phyloP scores from a whole-genome alignment of 1,284 basidiomycete species.

The Marasmius tenuissimus region DNA sequence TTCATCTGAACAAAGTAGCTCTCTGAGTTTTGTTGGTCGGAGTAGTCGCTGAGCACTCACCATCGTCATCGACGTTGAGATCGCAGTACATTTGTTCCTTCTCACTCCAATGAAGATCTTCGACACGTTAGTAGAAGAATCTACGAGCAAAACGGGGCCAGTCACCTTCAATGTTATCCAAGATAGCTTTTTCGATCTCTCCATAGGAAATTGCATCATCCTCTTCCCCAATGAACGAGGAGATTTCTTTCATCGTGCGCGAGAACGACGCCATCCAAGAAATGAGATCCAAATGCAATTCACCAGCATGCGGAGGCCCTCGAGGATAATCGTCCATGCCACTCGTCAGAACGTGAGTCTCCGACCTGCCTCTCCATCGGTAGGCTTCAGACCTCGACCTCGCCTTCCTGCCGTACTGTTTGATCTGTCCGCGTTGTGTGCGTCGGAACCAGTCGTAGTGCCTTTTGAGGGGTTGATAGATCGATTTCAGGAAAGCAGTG shows the following conservation, averaged over 20 bases:
- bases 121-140: constrained; percentile 9
- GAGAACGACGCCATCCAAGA: constrained; percentile 96
- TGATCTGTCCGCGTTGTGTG: constrained; percentile 91
- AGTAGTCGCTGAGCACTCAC: constrained; percentile 36
- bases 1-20: constrained; percentile 60
- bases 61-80: constrained; percentile 80
- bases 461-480: constrained; percentile 82
- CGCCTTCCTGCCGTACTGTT: constrained; percentile 82
- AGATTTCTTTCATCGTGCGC: constrained; percentile 85
- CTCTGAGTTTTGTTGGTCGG: neutral
- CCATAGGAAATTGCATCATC: constrained; percentile 80
- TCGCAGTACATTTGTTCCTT: constrained; percentile 92
- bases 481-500: constrained; percentile 68
- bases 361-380: constrained; percentile 90
- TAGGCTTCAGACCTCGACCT: constrained; percentile 88
- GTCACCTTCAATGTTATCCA: constrained; percentile 86
- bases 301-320: constrained; percentile 84
- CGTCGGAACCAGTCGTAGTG: constrained; percentile 96
- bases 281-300: constrained; percentile 90
- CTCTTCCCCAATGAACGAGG: constrained; percentile 77
- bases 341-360: constrained; percentile 86
- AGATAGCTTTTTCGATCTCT: constrained; percentile 77
- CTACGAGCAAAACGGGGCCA: constrained; percentile 8
- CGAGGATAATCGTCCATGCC: constrained; percentile 96
- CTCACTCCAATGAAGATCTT: constrained; percentile 93